Evolutionary conservation across 176 grass and related monocot genomes (phyloP).

Genomic region (Rhipidocladum racemiflorum): DNA sequence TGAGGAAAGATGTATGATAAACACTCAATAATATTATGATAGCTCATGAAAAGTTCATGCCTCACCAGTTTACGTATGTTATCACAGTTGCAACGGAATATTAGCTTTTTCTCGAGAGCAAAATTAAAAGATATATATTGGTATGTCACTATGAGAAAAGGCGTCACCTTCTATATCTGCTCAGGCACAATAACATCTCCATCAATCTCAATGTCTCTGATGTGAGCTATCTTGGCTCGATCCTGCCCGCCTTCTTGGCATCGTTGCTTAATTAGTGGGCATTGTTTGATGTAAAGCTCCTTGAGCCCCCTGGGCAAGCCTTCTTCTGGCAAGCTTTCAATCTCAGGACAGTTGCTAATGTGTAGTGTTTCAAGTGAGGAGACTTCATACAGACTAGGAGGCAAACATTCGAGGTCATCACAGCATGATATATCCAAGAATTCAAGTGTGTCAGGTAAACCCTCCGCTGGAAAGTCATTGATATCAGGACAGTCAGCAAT

Average conservation of each 20-base stretch:
- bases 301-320: slow-evolving; percentile 56
- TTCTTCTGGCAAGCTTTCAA: slow-evolving; percentile 59
- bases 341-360: slow-evolving; percentile 49
- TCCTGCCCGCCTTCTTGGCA: slow-evolving; percentile 52
- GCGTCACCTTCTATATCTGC: slow-evolving; percentile 41
- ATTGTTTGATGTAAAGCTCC: slow-evolving; percentile 72
- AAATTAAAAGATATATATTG: background rate
- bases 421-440: slow-evolving; percentile 55
- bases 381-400: slow-evolving; percentile 36
- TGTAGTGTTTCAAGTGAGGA: slow-evolving; percentile 56
- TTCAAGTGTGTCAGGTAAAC: slow-evolving; percentile 48
- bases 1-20: background rate
- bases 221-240: slow-evolving; percentile 52
- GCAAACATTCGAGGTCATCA: slow-evolving; percentile 58
- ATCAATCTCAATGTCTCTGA: slow-evolving; percentile 61
- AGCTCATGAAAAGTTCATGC: background rate
- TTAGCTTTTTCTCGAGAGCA: background rate
- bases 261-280: slow-evolving; percentile 44
- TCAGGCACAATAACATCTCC: slow-evolving; percentile 47
- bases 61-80: background rate
- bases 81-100: background rate
- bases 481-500: slow-evolving; percentile 59
- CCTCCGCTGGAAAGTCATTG: slow-evolving; percentile 38
- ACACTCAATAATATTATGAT: background rate
- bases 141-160: slow-evolving; percentile 9